phyloP scores from a whole-genome alignment of 495 filamentous ascomycete species.

The Talaromyces trachyspermus region DNA sequence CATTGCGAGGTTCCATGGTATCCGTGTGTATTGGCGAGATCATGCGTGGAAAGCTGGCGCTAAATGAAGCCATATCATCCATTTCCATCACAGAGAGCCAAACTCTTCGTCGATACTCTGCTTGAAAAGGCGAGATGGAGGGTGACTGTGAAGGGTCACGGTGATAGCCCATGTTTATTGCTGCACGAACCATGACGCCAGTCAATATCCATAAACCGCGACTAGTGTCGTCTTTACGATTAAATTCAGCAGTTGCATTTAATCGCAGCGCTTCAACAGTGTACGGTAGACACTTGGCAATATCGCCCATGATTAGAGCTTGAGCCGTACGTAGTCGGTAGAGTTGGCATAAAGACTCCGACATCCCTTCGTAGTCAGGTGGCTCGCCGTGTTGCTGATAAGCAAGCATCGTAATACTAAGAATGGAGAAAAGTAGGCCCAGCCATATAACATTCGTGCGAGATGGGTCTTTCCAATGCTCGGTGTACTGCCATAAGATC shows the following conservation, averaged over 20 bases:
- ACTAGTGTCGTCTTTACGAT: conserved; percentile 71
- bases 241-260: conserved; percentile 75
- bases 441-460: conserved; percentile 83
- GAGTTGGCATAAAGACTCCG: conserved; percentile 66
- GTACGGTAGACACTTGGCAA: conserved; percentile 75
- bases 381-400: conserved; percentile 86
- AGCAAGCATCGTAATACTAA: conserved; percentile 84
- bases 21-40: conserved; percentile 79
- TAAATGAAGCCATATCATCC: conserved; percentile 85
- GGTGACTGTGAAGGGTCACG: conserved; percentile 80
- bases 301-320: conserved; percentile 80
- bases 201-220: conserved; percentile 74
- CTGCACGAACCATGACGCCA: conserved; percentile 75
- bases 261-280: conserved; percentile 84
- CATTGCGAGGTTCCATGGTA: conserved; percentile 75
- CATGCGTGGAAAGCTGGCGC: conserved; percentile 81
- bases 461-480: conserved; percentile 78
- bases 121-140: conserved; percentile 76
- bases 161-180: conserved; percentile 94
- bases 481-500: conserved; percentile 52
- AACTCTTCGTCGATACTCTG: conserved; percentile 81
- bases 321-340: conserved; percentile 81
- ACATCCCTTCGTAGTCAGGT: conserved; percentile 58
- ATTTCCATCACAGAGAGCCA: conserved; percentile 78
- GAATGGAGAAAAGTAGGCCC: conserved; percentile 77